A percentile compares a stretch with the other conserved stretches of the same genome.
phyloP scores from a whole-genome alignment of 1,284 basidiomycete species.

The Pterulicium gracile region DNA sequence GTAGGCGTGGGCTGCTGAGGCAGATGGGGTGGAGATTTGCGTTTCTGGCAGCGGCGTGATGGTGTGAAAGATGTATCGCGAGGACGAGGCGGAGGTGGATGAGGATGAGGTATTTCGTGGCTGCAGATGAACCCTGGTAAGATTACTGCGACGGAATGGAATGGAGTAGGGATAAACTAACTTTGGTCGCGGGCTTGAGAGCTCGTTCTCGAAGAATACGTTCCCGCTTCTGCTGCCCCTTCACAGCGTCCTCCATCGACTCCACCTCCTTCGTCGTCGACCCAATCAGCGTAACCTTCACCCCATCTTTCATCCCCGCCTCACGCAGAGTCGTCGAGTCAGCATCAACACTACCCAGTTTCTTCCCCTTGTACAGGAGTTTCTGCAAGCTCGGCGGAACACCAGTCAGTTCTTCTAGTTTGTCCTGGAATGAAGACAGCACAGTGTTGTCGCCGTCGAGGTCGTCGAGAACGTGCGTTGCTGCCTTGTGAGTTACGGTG shows the following conservation, averaged over 20 bases:
- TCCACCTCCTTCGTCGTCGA: constrained; percentile 46
- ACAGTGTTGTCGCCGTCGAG: constrained; percentile 36
- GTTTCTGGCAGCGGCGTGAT: constrained; percentile 35
- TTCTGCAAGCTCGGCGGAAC: constrained; percentile 59
- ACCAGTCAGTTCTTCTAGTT: constrained; percentile 48
- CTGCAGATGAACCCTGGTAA: neutral
- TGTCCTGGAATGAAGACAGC: constrained; percentile 31
- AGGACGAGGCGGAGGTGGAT: constrained; percentile 22
- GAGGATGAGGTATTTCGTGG: neutral
- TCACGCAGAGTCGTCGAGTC: constrained; percentile 31
- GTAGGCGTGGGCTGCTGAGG: constrained; percentile 22
- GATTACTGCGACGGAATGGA: neutral
- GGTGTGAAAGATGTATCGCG: constrained; percentile 50
- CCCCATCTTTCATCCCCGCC: constrained; percentile 48
- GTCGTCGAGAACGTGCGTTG: neutral
- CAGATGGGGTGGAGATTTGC: neutral
- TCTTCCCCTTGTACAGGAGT: constrained; percentile 62
- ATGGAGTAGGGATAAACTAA: constrained; percentile 16
- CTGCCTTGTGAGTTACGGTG: neutral
- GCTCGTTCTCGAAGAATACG: constrained; percentile 49
- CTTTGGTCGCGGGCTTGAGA: constrained; percentile 47
- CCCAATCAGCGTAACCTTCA: constrained; percentile 60
- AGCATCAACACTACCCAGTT: constrained; percentile 19
- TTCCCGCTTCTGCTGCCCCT: constrained; percentile 42
- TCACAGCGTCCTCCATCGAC: constrained; percentile 41